These are phyloP conservation scores for Protomyces arabidopsidicola DNA, from an alignment of 1,139 yeast species.

Conservation along the genomic window DNA sequence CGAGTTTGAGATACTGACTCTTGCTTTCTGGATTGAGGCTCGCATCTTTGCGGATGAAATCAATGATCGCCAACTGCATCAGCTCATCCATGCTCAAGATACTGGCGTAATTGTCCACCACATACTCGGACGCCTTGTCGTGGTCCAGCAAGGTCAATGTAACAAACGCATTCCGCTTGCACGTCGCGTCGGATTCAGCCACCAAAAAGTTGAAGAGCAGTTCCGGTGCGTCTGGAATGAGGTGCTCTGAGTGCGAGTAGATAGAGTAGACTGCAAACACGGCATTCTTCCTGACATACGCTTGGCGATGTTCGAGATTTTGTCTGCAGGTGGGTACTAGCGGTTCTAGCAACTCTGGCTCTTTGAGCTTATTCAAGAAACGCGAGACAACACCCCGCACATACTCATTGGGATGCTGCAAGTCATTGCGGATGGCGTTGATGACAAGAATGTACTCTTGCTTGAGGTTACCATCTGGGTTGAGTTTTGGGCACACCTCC, in stretches of 20 bases:
- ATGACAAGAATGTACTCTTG: constrained; percentile 99
- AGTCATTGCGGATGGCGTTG: constrained; percentile 94
- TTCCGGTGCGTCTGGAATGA: constrained; percentile 92
- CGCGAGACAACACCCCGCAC: constrained; percentile 93
- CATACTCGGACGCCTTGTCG: constrained; percentile 74
- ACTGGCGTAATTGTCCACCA: constrained; percentile 63
- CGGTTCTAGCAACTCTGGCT: constrained; percentile 91
- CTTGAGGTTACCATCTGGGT: constrained; percentile 81
- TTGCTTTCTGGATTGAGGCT: constrained; percentile 54
- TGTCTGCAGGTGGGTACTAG: constrained; percentile 87
- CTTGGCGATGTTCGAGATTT: constrained; percentile 93
- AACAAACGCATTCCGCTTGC: constrained; percentile 92
- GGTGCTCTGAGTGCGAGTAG: constrained; percentile 64
- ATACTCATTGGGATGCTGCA: constrained; percentile 96
- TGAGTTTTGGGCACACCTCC: constrained; percentile 95
- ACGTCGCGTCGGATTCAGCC: constrained; percentile 85
- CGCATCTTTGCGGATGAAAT: constrained; percentile 59
- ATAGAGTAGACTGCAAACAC: constrained; percentile 85
- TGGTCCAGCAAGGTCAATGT: constrained; percentile 79
- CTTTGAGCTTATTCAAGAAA: constrained; percentile 82
- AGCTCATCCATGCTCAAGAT: constrained; percentile 74
- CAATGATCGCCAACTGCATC: constrained; percentile 83
- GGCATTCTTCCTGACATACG: constrained; percentile 96
- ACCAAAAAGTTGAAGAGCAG: constrained; percentile 66
- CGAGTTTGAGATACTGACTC: constrained; percentile 64